A percentile compares a stretch with the other conserved stretches of the same genome.
phyloP scores from a whole-genome alignment of 2,329 filamentous ascomycete species.

The Xylaria sp. region DNA sequence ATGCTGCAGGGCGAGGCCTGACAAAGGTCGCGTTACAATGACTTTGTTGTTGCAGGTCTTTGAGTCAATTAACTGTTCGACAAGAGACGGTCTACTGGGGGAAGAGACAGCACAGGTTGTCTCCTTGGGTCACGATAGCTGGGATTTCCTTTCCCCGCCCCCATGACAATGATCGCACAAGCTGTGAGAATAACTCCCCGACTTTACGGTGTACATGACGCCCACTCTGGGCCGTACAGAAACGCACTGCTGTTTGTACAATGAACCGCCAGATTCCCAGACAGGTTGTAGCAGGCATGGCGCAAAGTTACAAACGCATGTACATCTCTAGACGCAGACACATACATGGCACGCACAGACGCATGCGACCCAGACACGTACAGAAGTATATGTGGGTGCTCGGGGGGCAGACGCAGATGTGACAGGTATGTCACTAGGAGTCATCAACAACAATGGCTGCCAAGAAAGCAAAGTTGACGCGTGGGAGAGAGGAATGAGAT shows the following conservation, averaged over 20 bases:
- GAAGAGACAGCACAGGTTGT: neutral
- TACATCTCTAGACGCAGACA: constrained; percentile 29
- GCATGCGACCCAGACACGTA: constrained; percentile 23
- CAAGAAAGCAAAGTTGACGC: neutral
- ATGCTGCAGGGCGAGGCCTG: constrained; percentile 6
- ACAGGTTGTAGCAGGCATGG: constrained; percentile 26
- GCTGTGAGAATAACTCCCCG: constrained; percentile 38
- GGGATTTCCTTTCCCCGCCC: constrained; percentile 5
- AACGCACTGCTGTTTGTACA: constrained; percentile 46
- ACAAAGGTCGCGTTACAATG: constrained; percentile 37
- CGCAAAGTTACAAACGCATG: constrained; percentile 17
- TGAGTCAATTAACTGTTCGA: constrained; percentile 28
- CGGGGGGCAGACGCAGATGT: constrained; percentile 11
- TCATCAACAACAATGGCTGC: neutral
- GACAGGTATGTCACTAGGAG: constrained; percentile 15
- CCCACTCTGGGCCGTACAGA: constrained; percentile 35
- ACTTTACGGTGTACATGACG: constrained; percentile 37
- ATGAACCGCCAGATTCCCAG: constrained; percentile 38
- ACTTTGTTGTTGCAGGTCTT: constrained; percentile 35
- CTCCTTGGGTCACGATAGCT: neutral
- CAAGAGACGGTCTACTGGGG: constrained; percentile 13
- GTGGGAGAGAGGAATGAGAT: neutral
- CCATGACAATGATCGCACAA: constrained; percentile 32
- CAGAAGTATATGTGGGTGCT: constrained; percentile 3
- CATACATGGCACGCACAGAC: constrained; percentile 26